A percentile compares a stretch with the other conserved stretches of the same genome.
Conservation (phyloP, 305 asterid genomes). For the Withania somnifera region DNA sequence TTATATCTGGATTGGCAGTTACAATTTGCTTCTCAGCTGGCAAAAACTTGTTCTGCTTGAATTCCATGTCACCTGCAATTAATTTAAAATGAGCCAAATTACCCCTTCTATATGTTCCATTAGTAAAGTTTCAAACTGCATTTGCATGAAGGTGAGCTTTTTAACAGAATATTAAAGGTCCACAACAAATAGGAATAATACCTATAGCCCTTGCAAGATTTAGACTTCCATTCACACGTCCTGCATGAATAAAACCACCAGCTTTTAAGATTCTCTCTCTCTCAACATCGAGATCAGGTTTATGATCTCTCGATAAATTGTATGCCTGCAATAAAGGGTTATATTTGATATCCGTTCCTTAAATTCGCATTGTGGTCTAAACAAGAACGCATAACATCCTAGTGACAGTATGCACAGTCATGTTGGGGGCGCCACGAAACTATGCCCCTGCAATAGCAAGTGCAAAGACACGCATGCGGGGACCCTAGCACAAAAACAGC, state of each 20-base stretch:
- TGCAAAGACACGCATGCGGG: neutral
- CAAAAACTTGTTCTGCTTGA: conserved; percentile 89
- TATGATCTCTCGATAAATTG: conserved; percentile 91
- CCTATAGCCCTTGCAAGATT: conserved; percentile 96
- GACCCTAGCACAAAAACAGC: neutral
- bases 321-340: conserved; percentile 46
- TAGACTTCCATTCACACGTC: conserved; percentile 90
- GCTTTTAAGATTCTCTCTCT: conserved; percentile 81
- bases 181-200: conserved; percentile 6
- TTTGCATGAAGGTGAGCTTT: neutral
- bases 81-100: neutral
- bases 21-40: conserved; percentile 86
- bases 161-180: neutral
- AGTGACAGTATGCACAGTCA: neutral
- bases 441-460: neutral
- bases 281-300: conserved; percentile 87
- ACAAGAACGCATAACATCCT: neutral
- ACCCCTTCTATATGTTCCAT: neutral
- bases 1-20: conserved; percentile 90
- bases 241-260: conserved; percentile 90
- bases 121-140: neutral
- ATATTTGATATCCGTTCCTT: neutral
- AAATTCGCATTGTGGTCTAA: neutral
- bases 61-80: conserved; percentile 89
- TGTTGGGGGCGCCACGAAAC: neutral